A percentile compares a stretch with the other conserved stretches of the same genome.
Conservation (phyloP, 352 stramenopile genomes). For the Blastocystis sp. region DNA sequence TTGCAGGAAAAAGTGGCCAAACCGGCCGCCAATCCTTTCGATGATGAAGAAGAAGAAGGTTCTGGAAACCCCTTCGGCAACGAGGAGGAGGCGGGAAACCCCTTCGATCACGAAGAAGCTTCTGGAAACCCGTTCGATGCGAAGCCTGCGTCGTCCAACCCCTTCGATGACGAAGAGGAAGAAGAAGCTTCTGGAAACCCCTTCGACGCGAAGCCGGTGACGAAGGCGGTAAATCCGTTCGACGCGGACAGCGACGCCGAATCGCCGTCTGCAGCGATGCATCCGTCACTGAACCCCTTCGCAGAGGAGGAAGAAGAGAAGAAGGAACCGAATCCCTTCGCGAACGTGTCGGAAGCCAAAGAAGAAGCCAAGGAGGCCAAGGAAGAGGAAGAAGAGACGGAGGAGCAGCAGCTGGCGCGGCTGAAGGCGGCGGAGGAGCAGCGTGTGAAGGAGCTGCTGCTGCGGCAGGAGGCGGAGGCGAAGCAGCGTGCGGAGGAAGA, state of each 20-base stretch:
- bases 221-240: slow-evolving; percentile 9
- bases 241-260: background rate
- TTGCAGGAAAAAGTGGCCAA: background rate
- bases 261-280: background rate
- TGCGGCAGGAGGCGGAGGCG: background rate
- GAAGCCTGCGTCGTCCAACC: background rate
- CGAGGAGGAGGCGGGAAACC: background rate
- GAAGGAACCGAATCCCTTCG: background rate
- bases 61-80: background rate
- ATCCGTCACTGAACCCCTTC: background rate
- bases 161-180: background rate
- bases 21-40: background rate
- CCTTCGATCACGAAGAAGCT: slow-evolving; percentile 22
- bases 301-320: background rate
- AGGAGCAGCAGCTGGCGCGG: background rate
- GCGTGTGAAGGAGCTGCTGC: background rate
- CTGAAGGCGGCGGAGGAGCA: background rate
- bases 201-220: background rate
- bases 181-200: slow-evolving; percentile 12
- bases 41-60: background rate
- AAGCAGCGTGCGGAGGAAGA: background rate
- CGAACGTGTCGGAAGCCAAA: background rate
- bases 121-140: background rate
- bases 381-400: background rate
- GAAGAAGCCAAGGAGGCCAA: background rate